These are phyloP conservation scores for Onygenales sp. DNA, from an alignment of 2,329 filamentous ascomycete species.

Conservation along the genomic window DNA sequence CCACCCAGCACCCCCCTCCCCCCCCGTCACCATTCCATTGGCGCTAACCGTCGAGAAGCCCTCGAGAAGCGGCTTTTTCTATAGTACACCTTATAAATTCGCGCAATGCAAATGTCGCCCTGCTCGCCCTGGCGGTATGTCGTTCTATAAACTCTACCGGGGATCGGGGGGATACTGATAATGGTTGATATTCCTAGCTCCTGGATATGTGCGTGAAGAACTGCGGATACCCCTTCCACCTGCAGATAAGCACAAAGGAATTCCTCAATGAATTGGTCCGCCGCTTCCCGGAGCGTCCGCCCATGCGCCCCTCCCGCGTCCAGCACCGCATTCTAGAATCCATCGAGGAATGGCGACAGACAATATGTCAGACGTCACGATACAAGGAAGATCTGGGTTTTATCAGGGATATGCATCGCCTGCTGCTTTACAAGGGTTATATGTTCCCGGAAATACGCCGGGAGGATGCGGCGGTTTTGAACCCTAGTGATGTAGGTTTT, in stretches of 20 bases:
- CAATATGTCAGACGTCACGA: slow-evolving; percentile 94
- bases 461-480: slow-evolving; percentile 92
- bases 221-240: slow-evolving; percentile 96
- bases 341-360: slow-evolving; percentile 96
- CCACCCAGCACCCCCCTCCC: neutral
- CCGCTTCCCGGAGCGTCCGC: slow-evolving; percentile 87
- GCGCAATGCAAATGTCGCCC: slow-evolving; percentile 87
- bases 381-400: slow-evolving; percentile 97
- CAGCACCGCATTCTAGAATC: slow-evolving; percentile 89
- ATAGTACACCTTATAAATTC: slow-evolving; percentile 95
- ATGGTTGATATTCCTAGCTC: slow-evolving; percentile 41
- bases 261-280: slow-evolving; percentile 97
- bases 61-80: slow-evolving; percentile 84
- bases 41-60: slow-evolving; percentile 38
- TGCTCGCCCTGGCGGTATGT: slow-evolving; percentile 68
- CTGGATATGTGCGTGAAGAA: slow-evolving; percentile 99
- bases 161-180: slow-evolving; percentile 3
- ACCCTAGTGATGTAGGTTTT: slow-evolving; percentile 74
- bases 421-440: slow-evolving; percentile 95
- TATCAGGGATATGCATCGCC: slow-evolving; percentile 92
- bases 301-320: slow-evolving; percentile 73
- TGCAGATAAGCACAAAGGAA: slow-evolving; percentile 97
- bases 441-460: slow-evolving; percentile 83
- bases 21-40: neutral
- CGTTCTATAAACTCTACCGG: slow-evolving; percentile 4